Base-by-base conservation (phyloP, 331 rosid genomes). In the Cydonia oblonga region DNA sequence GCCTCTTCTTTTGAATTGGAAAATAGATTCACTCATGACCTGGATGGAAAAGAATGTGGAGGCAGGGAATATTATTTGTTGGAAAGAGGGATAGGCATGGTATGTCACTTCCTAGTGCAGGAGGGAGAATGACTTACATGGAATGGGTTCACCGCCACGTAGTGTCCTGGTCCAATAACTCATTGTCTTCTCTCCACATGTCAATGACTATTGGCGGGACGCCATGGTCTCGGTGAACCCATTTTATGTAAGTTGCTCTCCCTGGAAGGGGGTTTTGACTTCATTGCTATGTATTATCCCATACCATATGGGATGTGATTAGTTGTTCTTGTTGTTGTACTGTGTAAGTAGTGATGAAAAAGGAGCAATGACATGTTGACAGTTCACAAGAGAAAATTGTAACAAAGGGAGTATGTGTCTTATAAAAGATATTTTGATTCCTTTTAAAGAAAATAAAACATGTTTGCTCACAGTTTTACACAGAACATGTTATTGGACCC, bases 251-350 rank as follows among this genome's bases (percentile, higher is more conserved):
- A 0, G 42, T 35, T 35, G 42, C 42, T 35, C 42, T 35, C 42
- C 42, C 1, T 35, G 42, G 3, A 35, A 35, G 42, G 42, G 12
- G 42, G 12, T 35, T 35, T 35, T 35, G 12, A 35, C 84, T 90
- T 70, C 90, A 61, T 4, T 89, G 88, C 15, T 90, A 87, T 66
- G 81, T 87, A 90, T 80, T 88, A 44, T 90, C 85, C 9, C 86
- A 79, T 65, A 81, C 81, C 83, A 87, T 86, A 54, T 89, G 90
- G 86, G 86, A 87, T 46, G 92, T 85, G 80, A 90, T 85, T 51
- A 85, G 77, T 76, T 35, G 42, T 44, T 16, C 16, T 19, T 46
- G 15, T 26, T 44, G 8, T 46, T 67, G 38, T 22, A 59, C 9
- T 24, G 38, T 6, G 71, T 5, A 13, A 67, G 40, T 24, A 10